Evolutionary conservation across 2,329 filamentous ascomycete species (phyloP), one percentile per base, ranked within the genome.

Genomic region (Penicillium sumatraense): DNA sequence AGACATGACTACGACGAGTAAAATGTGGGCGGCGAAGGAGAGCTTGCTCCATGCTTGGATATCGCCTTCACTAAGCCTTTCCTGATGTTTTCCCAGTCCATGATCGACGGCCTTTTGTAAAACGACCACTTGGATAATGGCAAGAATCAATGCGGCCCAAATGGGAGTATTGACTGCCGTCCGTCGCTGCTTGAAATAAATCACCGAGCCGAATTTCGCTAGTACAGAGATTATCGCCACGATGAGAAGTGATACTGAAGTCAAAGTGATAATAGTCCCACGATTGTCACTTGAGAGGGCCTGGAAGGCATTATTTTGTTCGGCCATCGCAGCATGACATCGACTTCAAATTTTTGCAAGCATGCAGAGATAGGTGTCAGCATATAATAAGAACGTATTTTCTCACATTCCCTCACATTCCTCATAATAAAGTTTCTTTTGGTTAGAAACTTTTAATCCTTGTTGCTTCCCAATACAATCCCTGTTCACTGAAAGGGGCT

Each of bases 101-200:
- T 60, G 35, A 2, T 60, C 47, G 36, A 60, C 50, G 2, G 50
- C 53, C 33, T 58, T 56, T 24, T 62, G 54, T 16, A 58, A 51
- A 24, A 54, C 20, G 13, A 62, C 33, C 14, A 55, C 48, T 27
- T 58, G 59, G 24, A 60, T 16, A 23, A 56, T 52, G n/a, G 54
- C 50, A 18, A 60, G 42, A 29, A 56, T 10, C 51, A 60, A 41
- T 42, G 59, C 57, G 16, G 31, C 20, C 57, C 52, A 60, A 36
- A 62, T 53, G 8, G 55, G 58, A 38, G 45, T 56, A 29, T 58
- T 58, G 31, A 54, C 51, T 2, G 52, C 36, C 29, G 56, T 51
- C 26, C 57, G 35, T 55, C 51, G 53, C 36, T 60, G 55, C 53
- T 58, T 58, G 24, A 58, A 55, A 18, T 60, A 60, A 9, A 58